Conservation (phyloP, 1,139 yeast genomes). For the Zygoascus hellenicus region DNA sequence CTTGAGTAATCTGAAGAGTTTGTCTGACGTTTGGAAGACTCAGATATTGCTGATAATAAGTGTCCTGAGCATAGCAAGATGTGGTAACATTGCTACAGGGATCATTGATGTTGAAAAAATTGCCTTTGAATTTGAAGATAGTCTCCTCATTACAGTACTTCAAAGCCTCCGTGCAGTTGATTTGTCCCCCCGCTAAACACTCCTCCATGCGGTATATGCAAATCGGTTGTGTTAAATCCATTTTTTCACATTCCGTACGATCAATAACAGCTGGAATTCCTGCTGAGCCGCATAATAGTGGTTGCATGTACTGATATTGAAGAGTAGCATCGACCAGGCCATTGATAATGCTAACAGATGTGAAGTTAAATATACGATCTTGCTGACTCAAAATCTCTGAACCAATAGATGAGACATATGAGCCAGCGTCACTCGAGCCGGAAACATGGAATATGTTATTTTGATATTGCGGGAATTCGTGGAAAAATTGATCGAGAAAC, state of each 20-base stretch:
- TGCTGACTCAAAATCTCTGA: slow-evolving; percentile 53
- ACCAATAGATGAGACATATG: slow-evolving; percentile 65
- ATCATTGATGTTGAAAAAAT: slow-evolving; percentile 16
- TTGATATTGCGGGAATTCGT: slow-evolving; percentile 51
- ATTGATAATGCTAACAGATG: slow-evolving; percentile 64
- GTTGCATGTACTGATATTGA: slow-evolving; percentile 57
- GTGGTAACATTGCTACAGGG: slow-evolving; percentile 16
- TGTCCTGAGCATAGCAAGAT: slow-evolving; percentile 65
- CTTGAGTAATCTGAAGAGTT: slow-evolving; percentile 87
- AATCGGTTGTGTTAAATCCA: slow-evolving; percentile 39
- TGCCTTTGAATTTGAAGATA: slow-evolving; percentile 14
- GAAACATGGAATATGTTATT: slow-evolving; percentile 57
- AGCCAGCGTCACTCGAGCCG: slow-evolving; percentile 77
- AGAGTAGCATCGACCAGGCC: slow-evolving; percentile 64
- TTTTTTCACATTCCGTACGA: slow-evolving; percentile 49
- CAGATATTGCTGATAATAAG: slow-evolving; percentile 60
- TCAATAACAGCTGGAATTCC: slow-evolving; percentile 56
- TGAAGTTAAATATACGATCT: slow-evolving; percentile 45
- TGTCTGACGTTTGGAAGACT: slow-evolving; percentile 62
- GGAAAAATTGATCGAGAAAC: slow-evolving; percentile 62
- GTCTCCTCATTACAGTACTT: slow-evolving; percentile 17
- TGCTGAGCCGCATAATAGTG: slow-evolving; percentile 72
- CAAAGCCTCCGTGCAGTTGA: slow-evolving; percentile 15
- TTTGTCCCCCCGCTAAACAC: slow-evolving; percentile 9
- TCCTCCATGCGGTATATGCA: slow-evolving; percentile 15